Evolutionary conservation across 2,329 filamentous ascomycete species (phyloP).

Genomic region (Myrmaecium sp.): DNA sequence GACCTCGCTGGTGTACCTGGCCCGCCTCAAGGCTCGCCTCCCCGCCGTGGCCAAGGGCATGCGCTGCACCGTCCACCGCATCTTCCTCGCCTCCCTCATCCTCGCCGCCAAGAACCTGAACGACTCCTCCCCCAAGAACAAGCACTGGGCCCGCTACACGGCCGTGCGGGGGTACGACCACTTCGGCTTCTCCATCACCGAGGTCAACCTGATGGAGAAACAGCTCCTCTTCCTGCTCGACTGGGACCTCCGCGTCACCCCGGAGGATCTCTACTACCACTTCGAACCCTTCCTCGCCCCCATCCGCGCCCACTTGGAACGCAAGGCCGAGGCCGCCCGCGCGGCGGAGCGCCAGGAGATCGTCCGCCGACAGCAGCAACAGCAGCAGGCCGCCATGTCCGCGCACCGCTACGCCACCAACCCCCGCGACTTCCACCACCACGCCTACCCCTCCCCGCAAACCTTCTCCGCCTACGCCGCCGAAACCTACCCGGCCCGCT

Average conservation of each 20-base stretch:
- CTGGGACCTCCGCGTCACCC: constrained; percentile 78
- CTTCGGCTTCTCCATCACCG: constrained; percentile 85
- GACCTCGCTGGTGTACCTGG: constrained; percentile 89
- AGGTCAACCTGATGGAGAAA: constrained; percentile 99
- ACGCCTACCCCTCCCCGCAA: no score
- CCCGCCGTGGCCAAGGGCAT: constrained; percentile 93
- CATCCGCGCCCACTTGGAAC: constrained; percentile 46
- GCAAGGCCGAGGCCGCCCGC: constrained; percentile 36
- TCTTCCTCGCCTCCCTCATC: constrained; percentile 82
- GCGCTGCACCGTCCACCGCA: constrained; percentile 89
- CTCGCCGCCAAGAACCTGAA: constrained; percentile 92
- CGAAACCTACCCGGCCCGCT: no score
- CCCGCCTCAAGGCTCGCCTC: constrained; percentile 64
- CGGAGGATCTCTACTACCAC: constrained; percentile 73
- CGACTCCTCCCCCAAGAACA: constrained; percentile 98
- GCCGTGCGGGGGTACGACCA: constrained; percentile 52
- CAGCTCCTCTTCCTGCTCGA: constrained; percentile 88
- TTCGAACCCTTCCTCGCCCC: constrained; percentile 79
- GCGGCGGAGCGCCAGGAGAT: constrained; percentile 27
- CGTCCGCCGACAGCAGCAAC: no score
- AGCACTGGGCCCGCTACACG: constrained; percentile 97
- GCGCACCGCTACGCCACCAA: no score
- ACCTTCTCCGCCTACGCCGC: no score
- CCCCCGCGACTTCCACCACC: no score
- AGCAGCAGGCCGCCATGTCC: no score